Evolutionary conservation across 805 yeast species (phyloP), one percentile per base, ranked within the genome.

Genomic region (Pichia paraexigua): DNA sequence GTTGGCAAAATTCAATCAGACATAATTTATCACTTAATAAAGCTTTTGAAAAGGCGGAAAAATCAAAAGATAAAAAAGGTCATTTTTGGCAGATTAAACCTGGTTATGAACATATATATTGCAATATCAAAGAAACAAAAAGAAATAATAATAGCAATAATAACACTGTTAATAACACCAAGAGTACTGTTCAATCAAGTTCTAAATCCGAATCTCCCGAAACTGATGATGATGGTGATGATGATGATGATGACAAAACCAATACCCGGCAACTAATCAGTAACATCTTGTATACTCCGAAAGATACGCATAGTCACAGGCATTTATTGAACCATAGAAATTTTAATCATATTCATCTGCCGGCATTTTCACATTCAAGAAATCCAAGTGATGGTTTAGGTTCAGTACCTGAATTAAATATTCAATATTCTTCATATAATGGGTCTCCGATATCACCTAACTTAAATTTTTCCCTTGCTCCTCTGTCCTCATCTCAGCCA

Each of bases 1-100:
- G 97, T 27, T 92, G 99, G 99, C 97, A 92, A 69, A 92, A 92
- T 69, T 91, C 97, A 35, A 94, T 92, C 56, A 82, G 99, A 55
- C 99, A 92, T 69, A 92, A 94, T 59, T 72, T 92, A 30, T 89
- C 97, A 13, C 75, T 92, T 60, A 94, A 92, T 68, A 94, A 94
- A 64, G 96, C 97, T 0, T 92, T 92, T 64, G 76, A 85, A 46
- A 92, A 92, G 69, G 84, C 94, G 22, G 96, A 87, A 58, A 85
- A 91, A 65, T 91, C 97, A 13, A 85, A 86, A 58, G 95, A 86
- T 69, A 90, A 92, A 9, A 87, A 87, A 65, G 94, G 94, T 32
- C 96, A 91, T 70, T 92, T 85, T 67, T 92, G 99, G 99, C 81
- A 85, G 59, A 86, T 92, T 48, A 87, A 83, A 55, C 72, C 78